Conservation (phyloP, 148 eudicot genomes). For the Heliamphora exappendiculata region DNA sequence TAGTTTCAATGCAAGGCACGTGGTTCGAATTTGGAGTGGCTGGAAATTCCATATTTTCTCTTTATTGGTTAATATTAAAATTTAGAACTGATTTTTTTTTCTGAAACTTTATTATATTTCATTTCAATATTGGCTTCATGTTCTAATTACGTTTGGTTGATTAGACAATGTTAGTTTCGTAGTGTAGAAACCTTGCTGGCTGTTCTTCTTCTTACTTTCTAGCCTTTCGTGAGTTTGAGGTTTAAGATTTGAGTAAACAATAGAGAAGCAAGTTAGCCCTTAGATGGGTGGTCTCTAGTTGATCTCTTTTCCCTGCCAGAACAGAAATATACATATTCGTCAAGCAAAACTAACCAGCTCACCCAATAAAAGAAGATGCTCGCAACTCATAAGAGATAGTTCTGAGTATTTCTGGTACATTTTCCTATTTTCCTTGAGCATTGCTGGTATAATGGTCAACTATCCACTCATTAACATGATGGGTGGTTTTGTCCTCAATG, state of each 20-base stretch:
- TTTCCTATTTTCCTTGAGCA: background rate
- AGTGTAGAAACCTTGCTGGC: background rate
- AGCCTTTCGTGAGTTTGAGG: background rate
- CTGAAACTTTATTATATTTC: background rate
- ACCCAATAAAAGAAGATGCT: background rate
- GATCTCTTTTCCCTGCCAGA: background rate
- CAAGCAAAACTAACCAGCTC: background rate
- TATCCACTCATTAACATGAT: background rate
- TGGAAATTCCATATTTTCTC: background rate
- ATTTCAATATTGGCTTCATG: background rate
- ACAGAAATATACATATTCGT: background rate
- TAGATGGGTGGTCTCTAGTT: background rate
- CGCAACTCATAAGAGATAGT: background rate
- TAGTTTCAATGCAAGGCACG: background rate
- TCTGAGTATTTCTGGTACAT: background rate
- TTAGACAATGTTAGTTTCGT: background rate
- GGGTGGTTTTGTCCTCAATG: background rate
- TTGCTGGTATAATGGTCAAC: background rate
- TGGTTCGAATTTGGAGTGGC: background rate
- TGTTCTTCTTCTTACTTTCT: background rate
- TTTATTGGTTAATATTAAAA: background rate
- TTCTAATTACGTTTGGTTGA: background rate
- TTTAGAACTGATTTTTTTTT: background rate
- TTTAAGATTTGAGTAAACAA: background rate
- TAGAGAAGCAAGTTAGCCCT: slow-evolving; percentile 2